A percentile compares a stretch with the other conserved stretches of the same genome.
These are phyloP conservation scores for Sideroxylon spinosum DNA, from an alignment of 179 eudicot species.

Conservation along the genomic window DNA sequence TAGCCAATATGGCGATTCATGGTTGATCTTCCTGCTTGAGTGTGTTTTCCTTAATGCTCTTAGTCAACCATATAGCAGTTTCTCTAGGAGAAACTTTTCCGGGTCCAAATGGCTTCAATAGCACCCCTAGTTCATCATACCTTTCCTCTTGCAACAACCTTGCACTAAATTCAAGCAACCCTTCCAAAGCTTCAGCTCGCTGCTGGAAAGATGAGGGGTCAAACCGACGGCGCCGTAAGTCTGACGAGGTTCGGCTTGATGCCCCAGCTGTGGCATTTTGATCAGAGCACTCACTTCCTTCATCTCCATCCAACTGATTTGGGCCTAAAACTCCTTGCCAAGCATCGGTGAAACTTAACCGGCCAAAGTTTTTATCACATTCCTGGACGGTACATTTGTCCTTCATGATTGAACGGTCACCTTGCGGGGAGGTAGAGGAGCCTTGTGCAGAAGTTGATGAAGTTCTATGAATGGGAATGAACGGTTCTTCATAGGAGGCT, in stretches of 20 bases:
- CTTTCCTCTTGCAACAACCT: slow-evolving; percentile 72
- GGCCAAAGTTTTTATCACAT: slow-evolving; percentile 29
- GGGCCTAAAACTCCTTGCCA: slow-evolving; percentile 23
- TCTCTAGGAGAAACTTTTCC: slow-evolving; percentile 95
- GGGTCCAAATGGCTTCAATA: slow-evolving; percentile 86
- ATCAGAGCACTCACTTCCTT: slow-evolving; percentile 50
- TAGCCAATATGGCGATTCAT: slow-evolving; percentile 11
- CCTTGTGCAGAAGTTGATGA: slow-evolving; percentile 73
- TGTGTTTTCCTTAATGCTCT: slow-evolving; percentile 80
- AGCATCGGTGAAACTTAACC: slow-evolving; percentile 27
- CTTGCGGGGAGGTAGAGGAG: slow-evolving; percentile 57
- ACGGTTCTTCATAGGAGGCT: slow-evolving; percentile 61
- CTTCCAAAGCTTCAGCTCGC: slow-evolving; percentile 93
- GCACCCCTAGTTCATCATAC: slow-evolving; percentile 76
- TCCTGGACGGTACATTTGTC: slow-evolving; percentile 73
- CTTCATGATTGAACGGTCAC: slow-evolving; percentile 62
- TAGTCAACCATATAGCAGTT: slow-evolving; percentile 95
- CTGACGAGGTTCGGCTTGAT: slow-evolving; percentile 78
- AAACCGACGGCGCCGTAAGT: slow-evolving; percentile 56
- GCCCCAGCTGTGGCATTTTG: slow-evolving; percentile 69
- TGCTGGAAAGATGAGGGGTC: slow-evolving; percentile 76
- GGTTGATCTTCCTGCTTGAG: slow-evolving; percentile 30
- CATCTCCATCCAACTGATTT: slow-evolving; percentile 19
- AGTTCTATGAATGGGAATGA: slow-evolving; percentile 36
- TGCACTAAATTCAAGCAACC: slow-evolving; percentile 93